Conservation (phyloP, 2,329 filamentous ascomycete species). For the Juglanconis oblonga region DNA sequence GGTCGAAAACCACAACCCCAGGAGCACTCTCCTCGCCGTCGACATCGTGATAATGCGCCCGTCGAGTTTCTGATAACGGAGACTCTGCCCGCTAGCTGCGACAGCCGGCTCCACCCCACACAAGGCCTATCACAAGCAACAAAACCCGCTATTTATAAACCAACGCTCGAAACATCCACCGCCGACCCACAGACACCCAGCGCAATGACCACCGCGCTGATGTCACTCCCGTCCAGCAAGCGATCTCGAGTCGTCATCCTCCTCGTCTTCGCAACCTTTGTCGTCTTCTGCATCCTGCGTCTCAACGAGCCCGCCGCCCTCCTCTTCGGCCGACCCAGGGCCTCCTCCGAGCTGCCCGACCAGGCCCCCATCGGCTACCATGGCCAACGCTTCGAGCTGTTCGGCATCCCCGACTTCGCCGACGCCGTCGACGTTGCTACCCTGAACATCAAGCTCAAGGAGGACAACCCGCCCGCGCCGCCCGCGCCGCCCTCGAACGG, state of each 20-base stretch:
- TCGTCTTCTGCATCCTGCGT: slow-evolving; percentile 10
- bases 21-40: too few relatives aligned
- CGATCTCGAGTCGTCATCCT: slow-evolving; percentile 10
- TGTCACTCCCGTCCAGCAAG: slow-evolving; percentile 12
- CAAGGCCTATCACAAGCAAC: too few relatives aligned
- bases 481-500: not conserved
- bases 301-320: not conserved
- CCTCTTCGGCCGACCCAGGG: not conserved
- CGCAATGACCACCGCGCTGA: slow-evolving; percentile 14
- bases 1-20: too few relatives aligned
- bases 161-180: too few relatives aligned
- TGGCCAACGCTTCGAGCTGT: slow-evolving; percentile 14
- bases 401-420: slow-evolving; percentile 14
- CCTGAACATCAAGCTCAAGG: slow-evolving; percentile 15
- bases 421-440: slow-evolving; percentile 10
- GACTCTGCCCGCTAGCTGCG: too few relatives aligned
- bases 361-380: slow-evolving; percentile 1
- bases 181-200: not conserved
- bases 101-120: too few relatives aligned
- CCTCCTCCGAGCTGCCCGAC: not conserved
- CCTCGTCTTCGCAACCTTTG: slow-evolving; percentile 7
- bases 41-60: too few relatives aligned
- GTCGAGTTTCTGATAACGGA: too few relatives aligned
- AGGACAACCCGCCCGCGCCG: not conserved
- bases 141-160: too few relatives aligned